Conservation (phyloP, 2,329 filamentous ascomycete genomes). For the Exophiala phaeomuriformis region DNA sequence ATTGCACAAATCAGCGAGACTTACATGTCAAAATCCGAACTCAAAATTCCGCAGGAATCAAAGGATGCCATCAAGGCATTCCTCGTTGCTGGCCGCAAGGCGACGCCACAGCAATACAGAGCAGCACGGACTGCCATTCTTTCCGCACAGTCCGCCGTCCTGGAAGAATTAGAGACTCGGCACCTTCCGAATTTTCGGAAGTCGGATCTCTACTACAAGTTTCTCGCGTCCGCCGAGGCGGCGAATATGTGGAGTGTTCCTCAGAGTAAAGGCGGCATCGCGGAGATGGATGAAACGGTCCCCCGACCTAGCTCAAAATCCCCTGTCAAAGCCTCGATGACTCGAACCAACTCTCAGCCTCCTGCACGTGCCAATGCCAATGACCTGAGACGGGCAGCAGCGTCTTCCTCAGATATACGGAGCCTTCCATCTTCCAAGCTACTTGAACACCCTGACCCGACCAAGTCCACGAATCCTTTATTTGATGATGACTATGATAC, state of each 20-base stretch:
- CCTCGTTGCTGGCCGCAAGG: constrained; percentile 66
- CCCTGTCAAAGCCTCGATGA: constrained; percentile 36
- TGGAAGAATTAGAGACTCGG: constrained; percentile 74
- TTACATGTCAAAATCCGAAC: constrained; percentile 73
- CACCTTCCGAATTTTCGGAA: constrained; percentile 82
- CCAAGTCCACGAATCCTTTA: constrained; percentile 43
- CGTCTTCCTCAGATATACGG: constrained; percentile 55
- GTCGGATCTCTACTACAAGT: constrained; percentile 94
- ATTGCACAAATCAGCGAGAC: constrained; percentile 85
- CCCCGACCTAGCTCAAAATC: background rate
- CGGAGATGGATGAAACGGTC: constrained; percentile 7
- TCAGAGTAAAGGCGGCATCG: constrained; percentile 10
- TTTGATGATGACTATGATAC: constrained; percentile 73
- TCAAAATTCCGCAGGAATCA: constrained; percentile 66
- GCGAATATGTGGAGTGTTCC: constrained; percentile 27
- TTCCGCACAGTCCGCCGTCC: constrained; percentile 69
- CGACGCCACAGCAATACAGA: constrained; percentile 74
- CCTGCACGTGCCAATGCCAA: constrained; percentile 41
- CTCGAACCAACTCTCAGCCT: constrained; percentile 44
- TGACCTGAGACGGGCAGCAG: constrained; percentile 53
- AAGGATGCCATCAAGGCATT: constrained; percentile 68
- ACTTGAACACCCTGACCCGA: constrained; percentile 36
- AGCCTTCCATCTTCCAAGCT: constrained; percentile 37
- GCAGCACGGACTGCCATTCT: constrained; percentile 74
- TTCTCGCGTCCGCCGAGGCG: constrained; percentile 75